phyloP scores from a whole-genome alignment of 23 red algal genomes.

The Chondrus crispus region DNA sequence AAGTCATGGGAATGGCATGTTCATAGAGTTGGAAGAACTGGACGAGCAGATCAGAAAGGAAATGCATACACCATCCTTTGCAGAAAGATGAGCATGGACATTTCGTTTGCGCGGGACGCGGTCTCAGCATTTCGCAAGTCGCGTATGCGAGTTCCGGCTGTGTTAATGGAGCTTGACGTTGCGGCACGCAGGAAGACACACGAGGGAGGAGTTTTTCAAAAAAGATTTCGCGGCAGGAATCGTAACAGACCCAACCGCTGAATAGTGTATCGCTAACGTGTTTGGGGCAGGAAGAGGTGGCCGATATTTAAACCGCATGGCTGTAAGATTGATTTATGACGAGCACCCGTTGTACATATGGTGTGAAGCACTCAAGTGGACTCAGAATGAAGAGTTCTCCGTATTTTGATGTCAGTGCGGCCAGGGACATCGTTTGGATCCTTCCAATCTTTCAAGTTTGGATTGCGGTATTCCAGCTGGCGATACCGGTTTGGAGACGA shows the following conservation, averaged over 20 bases:
- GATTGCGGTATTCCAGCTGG: conserved; percentile 57
- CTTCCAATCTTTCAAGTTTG: conserved; percentile 50
- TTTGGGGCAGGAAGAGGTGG: neutral
- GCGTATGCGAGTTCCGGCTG: neutral
- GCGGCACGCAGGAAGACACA: too few species aligned
- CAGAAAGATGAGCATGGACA: conserved; percentile 1
- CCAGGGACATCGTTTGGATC: conserved; percentile 74
- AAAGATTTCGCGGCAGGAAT: conserved; percentile 5
- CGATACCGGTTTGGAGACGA: conserved; percentile 71
- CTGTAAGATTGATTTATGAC: too few species aligned
- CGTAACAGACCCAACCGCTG: neutral
- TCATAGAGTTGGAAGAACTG: conserved; percentile 78
- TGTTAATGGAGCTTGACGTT: neutral
- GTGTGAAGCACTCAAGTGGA: neutral
- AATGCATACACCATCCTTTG: conserved; percentile 69
- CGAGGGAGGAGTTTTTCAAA: neutral
- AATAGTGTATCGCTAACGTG: neutral
- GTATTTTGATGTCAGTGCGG: conserved; percentile 39
- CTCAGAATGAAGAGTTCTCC: neutral
- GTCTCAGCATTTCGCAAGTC: neutral
- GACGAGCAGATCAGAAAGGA: conserved; percentile 64
- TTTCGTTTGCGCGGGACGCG: conserved; percentile 49
- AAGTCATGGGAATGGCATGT: conserved; percentile 76
- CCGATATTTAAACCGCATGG: too few species aligned
- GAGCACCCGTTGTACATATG: neutral